Base-by-base conservation (phyloP, 129 eudicot genomes). In the Lactuca saligna region DNA sequence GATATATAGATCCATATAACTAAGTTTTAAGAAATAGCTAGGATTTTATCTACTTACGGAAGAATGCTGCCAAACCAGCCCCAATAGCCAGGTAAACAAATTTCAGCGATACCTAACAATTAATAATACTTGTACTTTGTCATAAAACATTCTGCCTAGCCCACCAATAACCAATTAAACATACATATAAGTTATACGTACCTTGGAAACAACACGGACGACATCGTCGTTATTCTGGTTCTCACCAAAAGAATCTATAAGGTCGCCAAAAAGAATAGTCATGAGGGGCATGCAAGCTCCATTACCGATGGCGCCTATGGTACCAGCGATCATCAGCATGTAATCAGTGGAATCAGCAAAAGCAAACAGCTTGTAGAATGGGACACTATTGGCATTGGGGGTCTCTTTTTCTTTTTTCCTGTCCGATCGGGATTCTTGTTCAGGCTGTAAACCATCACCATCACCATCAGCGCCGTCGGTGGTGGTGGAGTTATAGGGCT, bases 341-440 rank as follows among this genome's bases (percentile, higher is more conserved):
- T 79, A 77, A 69, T 91, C 98, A 11, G 61, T 72, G 34, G 88
- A 76, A 79, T 91, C 98, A 0, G 98, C 91, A 80, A 91, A 91
- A 39, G 87, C 53, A 69, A 91, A 91, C 13, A 91, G 89, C 84
- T 86, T 88, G 76, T 86, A 69, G 70, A 91, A 91, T 20, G 98
- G 95, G 49, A 88, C 88, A 1, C 77, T 54, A 8, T 83, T 31
- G 1, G 79, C 49, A 8, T 83, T 31, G 1, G 71, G 44, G 55
- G 14, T 58, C 71, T 80, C 82, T 39, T 64, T 63, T 55, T 56
- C 74, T 70, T 70, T 70, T 12, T 34, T 50, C 12, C 66, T 65
- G 2, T 11, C 17, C 39, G 35, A 13, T 17, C 31, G 31, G 37
- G 65, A 32, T 37, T 61, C 69, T 37, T 29, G 66, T n/a, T 56